Evolutionary conservation across 306 rosid genomes (phyloP).

Genomic region (Pyrus communis): DNA sequence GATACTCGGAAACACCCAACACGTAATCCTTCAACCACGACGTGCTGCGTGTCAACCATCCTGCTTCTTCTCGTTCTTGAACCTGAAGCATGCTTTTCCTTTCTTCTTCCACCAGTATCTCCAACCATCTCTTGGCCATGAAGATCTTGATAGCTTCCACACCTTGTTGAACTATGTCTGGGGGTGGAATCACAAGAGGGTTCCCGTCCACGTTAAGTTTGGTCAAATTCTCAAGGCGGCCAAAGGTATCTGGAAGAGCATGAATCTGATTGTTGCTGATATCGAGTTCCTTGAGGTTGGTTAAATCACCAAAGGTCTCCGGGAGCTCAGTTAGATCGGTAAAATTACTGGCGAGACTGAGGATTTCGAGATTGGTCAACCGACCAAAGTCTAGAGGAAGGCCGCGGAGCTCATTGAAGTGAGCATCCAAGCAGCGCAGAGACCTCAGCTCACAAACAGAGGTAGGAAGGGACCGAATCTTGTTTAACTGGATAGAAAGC

Average conservation of each 20-base stretch:
- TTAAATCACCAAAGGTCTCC: slow-evolving; percentile 71
- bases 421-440: slow-evolving; percentile 72
- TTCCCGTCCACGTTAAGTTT: slow-evolving; percentile 87
- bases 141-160: slow-evolving; percentile 59
- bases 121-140: slow-evolving; percentile 82
- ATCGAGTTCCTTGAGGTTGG: slow-evolving; percentile 77
- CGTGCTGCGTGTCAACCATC: slow-evolving; percentile 81
- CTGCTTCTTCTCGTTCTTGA: slow-evolving; percentile 43
- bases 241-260: slow-evolving; percentile 78
- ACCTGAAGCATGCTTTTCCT: slow-evolving; percentile 43
- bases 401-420: slow-evolving; percentile 82
- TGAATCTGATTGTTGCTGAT: slow-evolving; percentile 93
- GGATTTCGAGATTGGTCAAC: slow-evolving; percentile 47
- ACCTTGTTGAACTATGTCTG: slow-evolving; percentile 56
- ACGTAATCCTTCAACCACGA: slow-evolving; percentile 70
- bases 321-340: slow-evolving; percentile 78
- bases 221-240: slow-evolving; percentile 69
- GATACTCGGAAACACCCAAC: slow-evolving; percentile 42
- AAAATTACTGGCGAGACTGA: slow-evolving; percentile 78
- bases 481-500: slow-evolving; percentile 68
- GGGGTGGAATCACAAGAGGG: slow-evolving; percentile 78
- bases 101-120: slow-evolving; percentile 71
- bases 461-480: slow-evolving; percentile 73
- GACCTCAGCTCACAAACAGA: slow-evolving; percentile 84
- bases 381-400: slow-evolving; percentile 77